Conservation (phyloP, 1,139 yeast species). For the Hyphopichia buzzinii region DNA sequence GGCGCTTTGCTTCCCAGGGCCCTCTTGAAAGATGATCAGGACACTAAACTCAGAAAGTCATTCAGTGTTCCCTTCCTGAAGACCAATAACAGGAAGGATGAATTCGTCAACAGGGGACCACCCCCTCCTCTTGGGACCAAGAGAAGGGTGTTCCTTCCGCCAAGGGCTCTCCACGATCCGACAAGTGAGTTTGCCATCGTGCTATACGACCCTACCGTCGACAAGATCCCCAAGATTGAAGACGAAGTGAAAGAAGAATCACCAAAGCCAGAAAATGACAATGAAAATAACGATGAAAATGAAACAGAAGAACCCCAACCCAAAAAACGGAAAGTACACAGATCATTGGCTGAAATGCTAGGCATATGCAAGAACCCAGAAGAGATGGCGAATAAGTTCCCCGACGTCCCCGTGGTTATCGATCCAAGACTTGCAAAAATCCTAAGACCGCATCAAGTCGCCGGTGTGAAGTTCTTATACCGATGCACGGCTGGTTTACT, state of each 20-base stretch:
- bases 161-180: slow-evolving; percentile 92
- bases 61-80: slow-evolving; percentile 54
- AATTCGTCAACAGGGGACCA: slow-evolving; percentile 32
- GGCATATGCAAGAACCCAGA: slow-evolving; percentile 63
- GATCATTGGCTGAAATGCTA: slow-evolving; percentile 74
- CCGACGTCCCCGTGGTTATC: slow-evolving; percentile 93
- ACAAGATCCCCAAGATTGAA: slow-evolving; percentile 50
- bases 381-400: slow-evolving; percentile 50
- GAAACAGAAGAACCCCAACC: slow-evolving; percentile 22
- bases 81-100: slow-evolving; percentile 23
- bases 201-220: slow-evolving; percentile 91
- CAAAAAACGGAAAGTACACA: slow-evolving; percentile 47
- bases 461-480: slow-evolving; percentile 89
- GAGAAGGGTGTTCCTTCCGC: slow-evolving; percentile 66
- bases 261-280: slow-evolving; percentile 16
- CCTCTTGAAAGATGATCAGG: slow-evolving; percentile 28
- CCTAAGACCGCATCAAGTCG: slow-evolving; percentile 93
- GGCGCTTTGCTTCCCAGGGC: slow-evolving; percentile 55
- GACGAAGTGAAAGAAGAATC: slow-evolving; percentile 35
- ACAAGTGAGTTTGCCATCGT: slow-evolving; percentile 92
- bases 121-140: slow-evolving; percentile 85
- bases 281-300: slow-evolving; percentile 16
- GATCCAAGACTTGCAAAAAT: slow-evolving; percentile 86
- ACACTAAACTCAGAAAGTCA: slow-evolving; percentile 34
- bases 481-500: slow-evolving; percentile 87